Evolutionary conservation across 129 eudicot species (phyloP).

Genomic region (Pulicaria dysenterica): DNA sequence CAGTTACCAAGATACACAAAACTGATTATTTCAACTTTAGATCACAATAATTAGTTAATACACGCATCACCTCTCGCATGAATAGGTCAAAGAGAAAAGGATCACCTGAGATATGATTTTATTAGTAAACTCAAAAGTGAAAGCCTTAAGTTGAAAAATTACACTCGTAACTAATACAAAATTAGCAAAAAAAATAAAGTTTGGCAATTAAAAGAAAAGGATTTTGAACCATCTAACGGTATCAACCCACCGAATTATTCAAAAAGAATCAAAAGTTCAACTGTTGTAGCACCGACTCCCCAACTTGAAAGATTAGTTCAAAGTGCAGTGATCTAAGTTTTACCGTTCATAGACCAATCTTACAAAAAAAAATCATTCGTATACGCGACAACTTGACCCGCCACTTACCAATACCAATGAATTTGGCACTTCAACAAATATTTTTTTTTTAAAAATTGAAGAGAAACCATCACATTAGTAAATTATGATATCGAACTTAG

Average conservation of each 20-base stretch:
- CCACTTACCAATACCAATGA: background rate
- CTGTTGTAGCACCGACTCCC: too few species aligned
- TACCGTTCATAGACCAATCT: slow-evolving; percentile 12
- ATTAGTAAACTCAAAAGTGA: background rate
- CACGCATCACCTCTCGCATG: slow-evolving; percentile 5
- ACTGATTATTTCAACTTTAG: background rate
- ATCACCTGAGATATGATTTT: slow-evolving; percentile 16
- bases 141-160: slow-evolving; percentile 1
- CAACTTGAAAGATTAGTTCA: background rate
- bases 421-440: slow-evolving; percentile 14
- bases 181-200: slow-evolving; percentile 3
- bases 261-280: slow-evolving; percentile 4
- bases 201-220: background rate
- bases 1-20: background rate
- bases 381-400: background rate
- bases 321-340: slow-evolving; percentile 15
- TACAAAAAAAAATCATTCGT: background rate
- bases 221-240: background rate
- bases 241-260: slow-evolving; percentile 5
- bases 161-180: background rate
- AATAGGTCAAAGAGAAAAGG: slow-evolving; percentile 1
- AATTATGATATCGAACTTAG: slow-evolving; percentile 11
- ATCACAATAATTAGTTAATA: background rate
- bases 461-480: background rate
- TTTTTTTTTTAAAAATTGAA: background rate